Evolutionary conservation across 2,329 filamentous ascomycete species (phyloP).

Genomic region (Verticillium tricorpus): DNA sequence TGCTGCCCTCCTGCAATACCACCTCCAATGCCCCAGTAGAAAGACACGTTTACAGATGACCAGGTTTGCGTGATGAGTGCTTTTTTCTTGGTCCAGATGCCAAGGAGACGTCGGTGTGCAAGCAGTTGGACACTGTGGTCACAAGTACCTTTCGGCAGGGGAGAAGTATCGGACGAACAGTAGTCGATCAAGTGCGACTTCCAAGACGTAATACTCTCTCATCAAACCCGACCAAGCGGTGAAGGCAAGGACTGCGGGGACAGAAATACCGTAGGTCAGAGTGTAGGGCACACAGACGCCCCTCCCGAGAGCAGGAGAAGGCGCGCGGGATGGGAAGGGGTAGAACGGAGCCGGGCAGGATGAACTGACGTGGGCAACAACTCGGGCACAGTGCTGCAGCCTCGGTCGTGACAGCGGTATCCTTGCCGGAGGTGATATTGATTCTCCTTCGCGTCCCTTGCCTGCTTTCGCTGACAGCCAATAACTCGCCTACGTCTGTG

Average conservation of each 20-base stretch:
- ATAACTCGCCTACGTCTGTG: conserved; percentile 9
- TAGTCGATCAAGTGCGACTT: neutral
- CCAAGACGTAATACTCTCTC: neutral
- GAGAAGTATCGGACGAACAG: neutral
- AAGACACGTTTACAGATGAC: neutral
- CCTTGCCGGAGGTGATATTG: conserved; percentile 3
- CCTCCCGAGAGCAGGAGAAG: neutral
- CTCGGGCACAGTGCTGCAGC: neutral
- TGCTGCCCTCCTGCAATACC: no score
- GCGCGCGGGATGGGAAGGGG: neutral
- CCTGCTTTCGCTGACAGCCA: conserved; percentile 4
- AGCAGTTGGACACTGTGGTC: neutral
- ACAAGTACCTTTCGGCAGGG: neutral
- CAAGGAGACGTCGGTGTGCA: neutral
- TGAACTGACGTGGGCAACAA: neutral
- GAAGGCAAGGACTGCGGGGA: neutral
- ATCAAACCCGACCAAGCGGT: neutral
- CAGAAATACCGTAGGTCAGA: neutral
- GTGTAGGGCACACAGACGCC: neutral
- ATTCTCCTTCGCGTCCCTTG: neutral
- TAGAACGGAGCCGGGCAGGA: neutral
- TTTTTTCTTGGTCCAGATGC: neutral
- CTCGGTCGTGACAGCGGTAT: conserved; percentile 1
- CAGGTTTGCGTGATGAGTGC: neutral
- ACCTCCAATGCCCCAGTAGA: neutral